Percentiles rank a stretch among this genome's conserved stretches.
These are phyloP conservation scores for Juncus effusus DNA, from an alignment of 176 grass and related monocot species.

Conservation along the genomic window DNA sequence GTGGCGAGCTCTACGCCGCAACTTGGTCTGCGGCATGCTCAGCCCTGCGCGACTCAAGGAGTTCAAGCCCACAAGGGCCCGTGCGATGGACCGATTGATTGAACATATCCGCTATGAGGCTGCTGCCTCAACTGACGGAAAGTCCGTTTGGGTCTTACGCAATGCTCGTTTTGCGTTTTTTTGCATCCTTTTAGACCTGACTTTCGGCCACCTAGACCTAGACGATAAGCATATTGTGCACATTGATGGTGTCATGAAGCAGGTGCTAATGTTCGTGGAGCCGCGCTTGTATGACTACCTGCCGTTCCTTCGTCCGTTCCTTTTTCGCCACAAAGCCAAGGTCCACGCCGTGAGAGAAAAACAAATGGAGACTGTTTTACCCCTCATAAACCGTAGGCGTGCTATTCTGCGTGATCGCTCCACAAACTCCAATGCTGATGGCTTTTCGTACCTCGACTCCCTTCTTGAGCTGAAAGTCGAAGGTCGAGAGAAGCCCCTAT, in stretches of 20 bases:
- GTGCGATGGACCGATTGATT: conserved; percentile 86
- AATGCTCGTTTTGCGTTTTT: conserved; percentile 96
- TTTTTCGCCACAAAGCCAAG: conserved; percentile 39
- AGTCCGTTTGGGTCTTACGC: conserved; percentile 70
- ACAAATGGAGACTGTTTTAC: conserved; percentile 55
- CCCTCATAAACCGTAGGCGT: conserved; percentile 63
- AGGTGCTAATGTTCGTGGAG: conserved; percentile 47
- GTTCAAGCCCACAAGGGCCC: conserved; percentile 39
- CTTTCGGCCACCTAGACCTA: conserved; percentile 76
- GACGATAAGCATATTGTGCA: conserved; percentile 56
- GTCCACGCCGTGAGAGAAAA: conserved; percentile 54
- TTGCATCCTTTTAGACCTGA: conserved; percentile 82
- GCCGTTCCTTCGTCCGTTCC: conserved; percentile 80
- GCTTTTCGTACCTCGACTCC: conserved; percentile 93
- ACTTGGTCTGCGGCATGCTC: conserved; percentile 95
- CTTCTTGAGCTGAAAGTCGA: conserved; percentile 63
- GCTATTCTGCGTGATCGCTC: conserved; percentile 40
- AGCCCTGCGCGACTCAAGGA: conserved; percentile 53
- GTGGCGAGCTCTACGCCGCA: conserved; percentile 78
- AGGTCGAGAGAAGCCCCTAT: conserved; percentile 26
- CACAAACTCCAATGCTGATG: conserved; percentile 33
- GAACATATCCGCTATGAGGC: conserved; percentile 60
- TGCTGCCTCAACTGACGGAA: conserved; percentile 31
- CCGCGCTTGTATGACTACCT: conserved; percentile 90
- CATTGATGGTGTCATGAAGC: conserved; percentile 79